Conservation (phyloP, 73 alveolate species). For the Paramecium sexaurelia region DNA sequence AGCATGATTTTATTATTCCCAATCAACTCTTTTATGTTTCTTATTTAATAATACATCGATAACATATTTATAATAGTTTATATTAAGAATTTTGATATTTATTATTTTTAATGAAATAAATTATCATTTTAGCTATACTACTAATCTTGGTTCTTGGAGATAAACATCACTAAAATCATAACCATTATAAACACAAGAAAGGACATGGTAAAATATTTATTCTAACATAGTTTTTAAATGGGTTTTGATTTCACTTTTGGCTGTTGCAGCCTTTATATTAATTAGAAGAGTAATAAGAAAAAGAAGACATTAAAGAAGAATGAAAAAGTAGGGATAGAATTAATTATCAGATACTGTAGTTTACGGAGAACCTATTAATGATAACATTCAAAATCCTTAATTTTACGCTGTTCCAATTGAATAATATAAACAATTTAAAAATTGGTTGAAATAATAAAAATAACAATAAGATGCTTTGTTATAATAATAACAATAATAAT, state of each 20-base stretch:
- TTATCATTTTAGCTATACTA: not conserved
- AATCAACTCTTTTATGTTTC: no score
- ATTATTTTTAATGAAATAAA: not conserved
- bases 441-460: not conserved
- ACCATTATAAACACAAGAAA: not conserved
- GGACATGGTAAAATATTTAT: not conserved
- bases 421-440: not conserved
- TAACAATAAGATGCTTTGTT: not conserved
- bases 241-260: not conserved
- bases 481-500: not conserved
- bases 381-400: not conserved
- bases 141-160: slow-evolving; percentile 40
- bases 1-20: no score
- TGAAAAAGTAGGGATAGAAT: not conserved
- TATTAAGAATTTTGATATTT: no score
- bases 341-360: not conserved
- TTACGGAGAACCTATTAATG: not conserved
- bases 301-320: not conserved
- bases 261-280: not conserved
- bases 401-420: slow-evolving; percentile 14
- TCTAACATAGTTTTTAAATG: not conserved
- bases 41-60: no score
- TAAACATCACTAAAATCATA: not conserved
- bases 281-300: not conserved
- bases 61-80: no score